phyloP scores from a whole-genome alignment of 1,139 yeast genomes.

The Spencermartinsiella ligniputridi region DNA sequence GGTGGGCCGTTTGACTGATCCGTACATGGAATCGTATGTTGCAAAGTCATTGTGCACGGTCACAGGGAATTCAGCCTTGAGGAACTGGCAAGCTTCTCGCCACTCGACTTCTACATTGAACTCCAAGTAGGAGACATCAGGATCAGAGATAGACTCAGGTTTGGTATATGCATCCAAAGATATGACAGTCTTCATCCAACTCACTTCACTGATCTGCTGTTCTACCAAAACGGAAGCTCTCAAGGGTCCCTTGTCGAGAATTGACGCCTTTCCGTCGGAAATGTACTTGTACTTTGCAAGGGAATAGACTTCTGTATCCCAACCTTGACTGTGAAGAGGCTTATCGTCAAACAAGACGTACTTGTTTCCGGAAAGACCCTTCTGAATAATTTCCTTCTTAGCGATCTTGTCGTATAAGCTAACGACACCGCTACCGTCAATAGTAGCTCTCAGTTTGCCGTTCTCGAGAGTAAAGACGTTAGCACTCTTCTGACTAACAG shows the following conservation, averaged over 20 bases:
- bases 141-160: slow-evolving; percentile 5
- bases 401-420: slow-evolving; percentile 57
- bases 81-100: slow-evolving; percentile 81
- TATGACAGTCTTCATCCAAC: slow-evolving; percentile 63
- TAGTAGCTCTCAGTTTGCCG: slow-evolving; percentile 52
- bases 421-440: slow-evolving; percentile 57
- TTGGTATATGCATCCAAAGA: slow-evolving; percentile 55
- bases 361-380: slow-evolving; percentile 61
- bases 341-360: slow-evolving; percentile 80
- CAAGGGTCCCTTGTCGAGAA: slow-evolving; percentile 52
- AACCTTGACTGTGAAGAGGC: slow-evolving; percentile 88
- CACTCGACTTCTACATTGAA: slow-evolving; percentile 73
- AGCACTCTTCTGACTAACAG: slow-evolving; percentile 37
- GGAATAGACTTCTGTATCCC: slow-evolving; percentile 94
- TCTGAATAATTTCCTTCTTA: slow-evolving; percentile 65
- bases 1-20: slow-evolving; percentile 84
- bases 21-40: slow-evolving; percentile 90
- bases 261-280: slow-evolving; percentile 32
- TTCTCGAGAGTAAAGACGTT: slow-evolving; percentile 51
- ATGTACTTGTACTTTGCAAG: slow-evolving; percentile 59
- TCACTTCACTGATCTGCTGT: slow-evolving; percentile 52
- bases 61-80: slow-evolving; percentile 93
- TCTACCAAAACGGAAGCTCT: slow-evolving; percentile 55
- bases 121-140: slow-evolving; percentile 36
- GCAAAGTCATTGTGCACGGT: slow-evolving; percentile 73